Evolutionary conservation across 2,329 filamentous ascomycete genomes (phyloP), one percentile per base, ranked within the genome.

Genomic region (Fusarium nodosum): DNA sequence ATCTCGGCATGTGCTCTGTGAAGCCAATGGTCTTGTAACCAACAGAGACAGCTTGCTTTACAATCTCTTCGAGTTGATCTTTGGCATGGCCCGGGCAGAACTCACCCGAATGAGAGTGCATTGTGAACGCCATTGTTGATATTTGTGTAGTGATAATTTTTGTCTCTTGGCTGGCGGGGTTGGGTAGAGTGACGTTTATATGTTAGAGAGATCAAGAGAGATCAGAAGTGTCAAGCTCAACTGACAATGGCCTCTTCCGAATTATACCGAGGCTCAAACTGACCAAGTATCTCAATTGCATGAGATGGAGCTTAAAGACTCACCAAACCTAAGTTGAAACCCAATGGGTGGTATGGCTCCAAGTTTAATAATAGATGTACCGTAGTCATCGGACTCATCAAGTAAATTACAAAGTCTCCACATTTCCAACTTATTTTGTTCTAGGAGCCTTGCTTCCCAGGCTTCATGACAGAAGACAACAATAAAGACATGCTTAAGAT

Each of bases 61-160:
- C 84, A 50, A 98, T 88, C 70, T 93, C 90, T 79, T 98, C 95
- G 12, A 99, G 87, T 22, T 89, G 86, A 78, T 97, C 89, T 77
- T 91, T 89, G 52, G 96, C 96, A 83, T 99, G 96, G 73, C 91
- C 89, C 12, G 90, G 90, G 83, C 96, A 99, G 84, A 99, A 99
- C 79, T 99, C 93, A 68, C 96, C 96, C 38, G 96, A 98, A 82
- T 99, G 96, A 77, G 93, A 97, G 81, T 99, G 96, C 84, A 98
- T 97, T 7, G 96, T 97, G 82, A 97, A 97, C 3, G 95, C 94
- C 96, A 98, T 98, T 54, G 39, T 28, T 34, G 31, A 46, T 41
- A 20, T 36, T 56, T 46, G 13, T 22, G 31, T 22, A 52, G 24
- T 41, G 48, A 34, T 41, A 10, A 30, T 20, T 28, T 18, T n/a